Evolutionary conservation across 2,329 filamentous ascomycete species (phyloP).

Genomic region (Nothopassalora personata): DNA sequence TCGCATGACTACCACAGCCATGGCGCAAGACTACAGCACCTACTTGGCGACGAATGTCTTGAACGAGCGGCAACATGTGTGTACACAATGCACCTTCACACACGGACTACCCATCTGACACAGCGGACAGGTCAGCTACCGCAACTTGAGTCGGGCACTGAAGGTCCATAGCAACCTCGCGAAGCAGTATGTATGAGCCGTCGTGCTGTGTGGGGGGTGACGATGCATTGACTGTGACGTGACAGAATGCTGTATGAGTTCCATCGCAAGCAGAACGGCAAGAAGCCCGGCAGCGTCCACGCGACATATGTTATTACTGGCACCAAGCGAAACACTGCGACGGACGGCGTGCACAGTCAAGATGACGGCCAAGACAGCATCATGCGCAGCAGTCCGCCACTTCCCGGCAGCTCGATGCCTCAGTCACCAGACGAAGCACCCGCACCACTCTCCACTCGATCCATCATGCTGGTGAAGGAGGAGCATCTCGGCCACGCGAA

Average conservation of each 20-base stretch:
- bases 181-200: slow-evolving; percentile 71
- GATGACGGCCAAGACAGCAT: slow-evolving; percentile 58
- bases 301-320: slow-evolving; percentile 90
- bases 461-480: slow-evolving; percentile 28
- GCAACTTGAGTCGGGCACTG: slow-evolving; percentile 72
- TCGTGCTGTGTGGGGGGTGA: background rate
- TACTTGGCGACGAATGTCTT: slow-evolving; percentile 72
- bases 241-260: slow-evolving; percentile 81
- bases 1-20: slow-evolving; percentile 15
- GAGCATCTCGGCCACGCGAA: slow-evolving; percentile 46
- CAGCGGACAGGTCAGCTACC: slow-evolving; percentile 71
- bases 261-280: slow-evolving; percentile 68
- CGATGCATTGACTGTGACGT: slow-evolving; percentile 18
- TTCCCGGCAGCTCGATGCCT: slow-evolving; percentile 60
- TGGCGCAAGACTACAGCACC: slow-evolving; percentile 56
- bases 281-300: slow-evolving; percentile 68
- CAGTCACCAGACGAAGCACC: slow-evolving; percentile 41
- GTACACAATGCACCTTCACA: background rate
- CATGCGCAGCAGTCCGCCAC: slow-evolving; percentile 61
- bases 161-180: slow-evolving; percentile 81
- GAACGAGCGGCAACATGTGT: slow-evolving; percentile 66
- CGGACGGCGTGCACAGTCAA: slow-evolving; percentile 39
- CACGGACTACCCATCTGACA: slow-evolving; percentile 27
- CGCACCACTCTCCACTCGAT: slow-evolving; percentile 43
- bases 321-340: slow-evolving; percentile 44